Percentiles rank a stretch among this genome's conserved stretches.
Conservation (phyloP, 257 asterid genomes). For the Przewalskia tangutica region DNA sequence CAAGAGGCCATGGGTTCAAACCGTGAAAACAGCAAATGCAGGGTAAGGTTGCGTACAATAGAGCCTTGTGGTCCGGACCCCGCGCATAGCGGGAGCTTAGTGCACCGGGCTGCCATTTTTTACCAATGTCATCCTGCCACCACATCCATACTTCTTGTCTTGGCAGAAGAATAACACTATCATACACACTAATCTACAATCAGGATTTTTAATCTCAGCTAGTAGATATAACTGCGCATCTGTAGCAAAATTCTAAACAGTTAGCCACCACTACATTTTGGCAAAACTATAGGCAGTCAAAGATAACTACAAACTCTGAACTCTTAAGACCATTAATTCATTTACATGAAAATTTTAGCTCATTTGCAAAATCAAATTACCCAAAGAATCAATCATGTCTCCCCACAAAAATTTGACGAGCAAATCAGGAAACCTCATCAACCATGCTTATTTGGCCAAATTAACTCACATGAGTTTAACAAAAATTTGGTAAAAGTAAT, state of each 20-base stretch:
- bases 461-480: background rate
- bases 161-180: background rate
- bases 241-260: background rate
- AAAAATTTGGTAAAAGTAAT: background rate
- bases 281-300: background rate
- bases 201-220: background rate
- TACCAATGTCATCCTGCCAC: background rate
- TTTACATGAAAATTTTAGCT: background rate
- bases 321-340: background rate
- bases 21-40: no score
- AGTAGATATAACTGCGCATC: background rate
- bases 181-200: background rate
- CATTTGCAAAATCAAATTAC: background rate
- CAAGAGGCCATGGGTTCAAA: no score
- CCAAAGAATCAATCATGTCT: background rate
- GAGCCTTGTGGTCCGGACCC: no score
- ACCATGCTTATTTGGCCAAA: background rate
- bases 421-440: background rate
- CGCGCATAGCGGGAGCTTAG: no score
- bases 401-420: background rate
- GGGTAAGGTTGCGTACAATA: no score
- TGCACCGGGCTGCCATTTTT: no score
- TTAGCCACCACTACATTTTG: background rate
- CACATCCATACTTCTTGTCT: background rate
- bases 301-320: background rate